These are phyloP conservation scores for Clitopilus hobsonii DNA, from an alignment of 768 basidiomycete species.

Conservation along the genomic window DNA sequence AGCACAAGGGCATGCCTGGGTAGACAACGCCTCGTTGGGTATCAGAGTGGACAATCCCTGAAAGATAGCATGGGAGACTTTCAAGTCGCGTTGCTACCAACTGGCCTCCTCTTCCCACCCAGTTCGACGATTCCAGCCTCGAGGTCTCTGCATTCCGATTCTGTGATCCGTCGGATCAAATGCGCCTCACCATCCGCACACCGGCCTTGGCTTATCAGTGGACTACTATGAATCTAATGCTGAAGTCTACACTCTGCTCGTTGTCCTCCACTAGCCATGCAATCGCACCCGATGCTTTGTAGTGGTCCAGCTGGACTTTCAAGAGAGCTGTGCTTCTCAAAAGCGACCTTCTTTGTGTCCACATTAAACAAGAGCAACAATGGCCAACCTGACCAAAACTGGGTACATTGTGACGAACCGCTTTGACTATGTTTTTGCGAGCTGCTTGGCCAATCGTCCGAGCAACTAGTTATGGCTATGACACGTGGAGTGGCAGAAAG, in stretches of 20 bases:
- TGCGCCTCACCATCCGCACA: too few species aligned
- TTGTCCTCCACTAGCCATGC: too few species aligned
- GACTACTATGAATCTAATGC: too few species aligned
- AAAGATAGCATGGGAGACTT: background rate
- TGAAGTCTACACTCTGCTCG: too few species aligned
- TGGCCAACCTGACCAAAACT: background rate
- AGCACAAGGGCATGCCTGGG: background rate
- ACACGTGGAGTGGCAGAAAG: background rate
- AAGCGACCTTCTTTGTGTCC: too few species aligned
- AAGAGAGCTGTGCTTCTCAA: too few species aligned
- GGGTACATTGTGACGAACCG: background rate
- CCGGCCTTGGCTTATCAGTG: too few species aligned
- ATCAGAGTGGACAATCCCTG: background rate
- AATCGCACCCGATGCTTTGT: too few species aligned
- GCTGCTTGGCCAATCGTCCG: background rate
- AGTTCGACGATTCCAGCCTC: background rate
- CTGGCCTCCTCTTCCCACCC: background rate
- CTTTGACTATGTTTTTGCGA: background rate
- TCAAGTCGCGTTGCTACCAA: background rate
- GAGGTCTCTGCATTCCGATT: background rate
- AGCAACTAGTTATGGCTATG: background rate
- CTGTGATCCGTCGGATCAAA: background rate
- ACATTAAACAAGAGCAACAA: too few species aligned
- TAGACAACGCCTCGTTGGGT: background rate
- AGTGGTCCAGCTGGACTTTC: too few species aligned